Conservation (phyloP, 2,329 filamentous ascomycete genomes). For the Fusarium decemcellulare region DNA sequence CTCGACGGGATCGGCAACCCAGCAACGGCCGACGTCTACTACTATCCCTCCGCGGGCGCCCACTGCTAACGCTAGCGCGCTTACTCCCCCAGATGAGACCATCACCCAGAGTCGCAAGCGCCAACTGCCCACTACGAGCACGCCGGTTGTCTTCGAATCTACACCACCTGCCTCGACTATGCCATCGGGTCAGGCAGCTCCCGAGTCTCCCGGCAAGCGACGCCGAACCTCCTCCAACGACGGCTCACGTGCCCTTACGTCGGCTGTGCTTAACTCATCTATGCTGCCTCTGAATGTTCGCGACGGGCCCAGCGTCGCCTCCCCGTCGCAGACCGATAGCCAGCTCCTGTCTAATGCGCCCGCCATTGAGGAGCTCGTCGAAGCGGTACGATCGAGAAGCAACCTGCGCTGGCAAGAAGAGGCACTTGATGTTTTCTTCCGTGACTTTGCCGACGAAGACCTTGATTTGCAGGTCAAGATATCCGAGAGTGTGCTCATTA, state of each 20-base stretch:
- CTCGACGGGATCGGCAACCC: conserved; percentile 40
- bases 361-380: conserved; percentile 57
- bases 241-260: conserved; percentile 44
- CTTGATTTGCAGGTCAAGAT: conserved; percentile 72
- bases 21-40: conserved; percentile 49
- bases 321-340: conserved; percentile 40
- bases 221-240: conserved; percentile 50
- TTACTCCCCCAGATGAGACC: conserved; percentile 70
- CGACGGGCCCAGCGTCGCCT: conserved; percentile 33
- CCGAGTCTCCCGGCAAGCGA: conserved; percentile 52
- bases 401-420: conserved; percentile 68
- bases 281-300: conserved; percentile 38
- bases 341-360: conserved; percentile 35
- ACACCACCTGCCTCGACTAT: conserved; percentile 39
- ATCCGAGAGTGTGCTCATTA: conserved; percentile 70
- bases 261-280: conserved; percentile 49
- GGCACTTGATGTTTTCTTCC: conserved; percentile 72
- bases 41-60: conserved; percentile 57
- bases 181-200: conserved; percentile 44
- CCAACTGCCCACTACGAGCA: conserved; percentile 46
- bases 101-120: conserved; percentile 61
- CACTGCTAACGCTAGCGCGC: conserved; percentile 58
- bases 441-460: conserved; percentile 70
- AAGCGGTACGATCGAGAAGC: conserved; percentile 57
- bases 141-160: conserved; percentile 36